Evolutionary conservation across 2,329 filamentous ascomycete genomes (phyloP).

Genomic region (Colletotrichum sp.): DNA sequence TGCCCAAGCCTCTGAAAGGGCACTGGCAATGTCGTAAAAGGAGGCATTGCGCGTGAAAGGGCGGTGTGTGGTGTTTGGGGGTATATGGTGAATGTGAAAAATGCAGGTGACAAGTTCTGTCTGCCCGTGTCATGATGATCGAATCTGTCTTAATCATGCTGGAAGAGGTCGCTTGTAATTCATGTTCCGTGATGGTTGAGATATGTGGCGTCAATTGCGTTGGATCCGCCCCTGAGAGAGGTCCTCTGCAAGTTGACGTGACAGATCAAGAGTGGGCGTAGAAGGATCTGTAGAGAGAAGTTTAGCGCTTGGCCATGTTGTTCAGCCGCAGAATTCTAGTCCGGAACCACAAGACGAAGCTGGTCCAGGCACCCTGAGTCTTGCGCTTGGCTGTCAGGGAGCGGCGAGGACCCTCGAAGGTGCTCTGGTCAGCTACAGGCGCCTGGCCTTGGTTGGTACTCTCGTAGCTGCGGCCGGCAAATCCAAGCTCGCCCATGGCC

Average conservation of each 20-base stretch:
- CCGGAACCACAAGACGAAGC: slow-evolving; percentile 68
- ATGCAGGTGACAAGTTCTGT: not conserved
- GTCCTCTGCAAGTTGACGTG: not conserved
- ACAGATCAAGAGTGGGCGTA: not conserved
- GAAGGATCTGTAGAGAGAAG: not conserved
- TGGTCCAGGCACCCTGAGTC: slow-evolving; percentile 67
- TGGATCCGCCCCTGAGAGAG: not conserved
- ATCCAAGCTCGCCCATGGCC: slow-evolving; percentile 29
- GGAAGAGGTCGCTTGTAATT: not conserved
- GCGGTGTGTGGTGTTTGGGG: not conserved
- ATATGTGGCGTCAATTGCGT: not conserved
- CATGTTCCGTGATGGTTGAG: not conserved
- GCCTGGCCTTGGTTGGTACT: slow-evolving; percentile 38
- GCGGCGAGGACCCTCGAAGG: slow-evolving; percentile 48
- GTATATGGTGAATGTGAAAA: not conserved
- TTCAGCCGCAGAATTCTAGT: slow-evolving; percentile 56
- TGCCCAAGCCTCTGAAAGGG: slow-evolving; percentile 6
- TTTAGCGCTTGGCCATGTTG: slow-evolving; percentile 27
- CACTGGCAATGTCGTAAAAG: not conserved
- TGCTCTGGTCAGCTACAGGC: slow-evolving; percentile 45
- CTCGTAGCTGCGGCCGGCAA: slow-evolving; percentile 53
- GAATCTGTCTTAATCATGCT: not conserved
- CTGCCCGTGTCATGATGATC: not conserved
- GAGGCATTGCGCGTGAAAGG: not conserved
- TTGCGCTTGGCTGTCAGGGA: slow-evolving; percentile 60